phyloP scores from a whole-genome alignment of 1,284 basidiomycete species.

The Peniophora sp. region DNA sequence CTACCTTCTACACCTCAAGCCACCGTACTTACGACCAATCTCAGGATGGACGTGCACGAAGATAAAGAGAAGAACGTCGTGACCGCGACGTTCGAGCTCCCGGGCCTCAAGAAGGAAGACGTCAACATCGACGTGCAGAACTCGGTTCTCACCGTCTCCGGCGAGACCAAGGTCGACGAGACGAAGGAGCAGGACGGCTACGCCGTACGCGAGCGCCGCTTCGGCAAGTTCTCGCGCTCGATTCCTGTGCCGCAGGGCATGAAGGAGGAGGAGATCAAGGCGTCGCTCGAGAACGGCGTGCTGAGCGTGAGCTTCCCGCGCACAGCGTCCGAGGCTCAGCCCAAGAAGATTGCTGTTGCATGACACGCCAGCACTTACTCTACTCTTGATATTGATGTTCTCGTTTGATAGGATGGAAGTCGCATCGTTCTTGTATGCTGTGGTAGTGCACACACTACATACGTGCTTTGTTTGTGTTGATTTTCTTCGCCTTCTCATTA shows the following conservation, averaged over 20 bases:
- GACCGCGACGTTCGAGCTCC: constrained; percentile 34
- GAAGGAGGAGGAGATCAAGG: constrained; percentile 11
- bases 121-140: constrained; percentile 30
- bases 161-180: constrained; percentile 19
- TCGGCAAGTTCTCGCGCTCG: constrained; percentile 28
- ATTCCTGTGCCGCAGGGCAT: constrained; percentile 28
- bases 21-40: constrained; percentile 21
- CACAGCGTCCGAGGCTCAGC: constrained; percentile 13
- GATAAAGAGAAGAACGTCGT: constrained; percentile 25
- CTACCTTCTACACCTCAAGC: background rate
- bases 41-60: constrained; percentile 26
- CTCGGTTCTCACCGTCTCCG: constrained; percentile 29
- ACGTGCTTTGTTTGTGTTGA: too few species aligned
- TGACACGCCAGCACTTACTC: too few species aligned
- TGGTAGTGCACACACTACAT: too few species aligned
- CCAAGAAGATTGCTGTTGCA: constrained; percentile 14
- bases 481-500: too few species aligned
- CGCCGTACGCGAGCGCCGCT: constrained; percentile 26
- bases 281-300: constrained; percentile 19
- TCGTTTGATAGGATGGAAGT: too few species aligned
- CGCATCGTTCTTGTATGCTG: too few species aligned
- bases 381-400: too few species aligned
- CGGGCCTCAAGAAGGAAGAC: constrained; percentile 32
- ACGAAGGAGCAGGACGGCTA: constrained; percentile 24
- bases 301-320: constrained; percentile 23